Evolutionary conservation across 345 rosid genomes (phyloP).

Genomic region (Moricandia moricandioides): DNA sequence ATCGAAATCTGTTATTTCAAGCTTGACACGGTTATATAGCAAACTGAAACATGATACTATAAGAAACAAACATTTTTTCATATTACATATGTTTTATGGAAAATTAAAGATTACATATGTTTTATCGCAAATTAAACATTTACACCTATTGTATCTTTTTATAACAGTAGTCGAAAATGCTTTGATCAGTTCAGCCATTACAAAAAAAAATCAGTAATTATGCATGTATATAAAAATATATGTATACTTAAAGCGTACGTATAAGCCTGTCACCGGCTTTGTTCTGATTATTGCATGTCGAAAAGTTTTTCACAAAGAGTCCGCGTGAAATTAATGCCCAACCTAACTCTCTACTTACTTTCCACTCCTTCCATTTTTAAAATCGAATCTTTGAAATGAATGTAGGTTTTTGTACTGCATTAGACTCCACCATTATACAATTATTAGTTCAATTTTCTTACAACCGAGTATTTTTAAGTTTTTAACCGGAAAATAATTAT

Average conservation of each 20-base stretch:
- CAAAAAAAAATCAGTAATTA: background rate
- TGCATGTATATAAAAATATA: too few species aligned
- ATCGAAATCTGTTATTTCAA: background rate
- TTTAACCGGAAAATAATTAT: background rate
- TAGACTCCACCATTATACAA: background rate
- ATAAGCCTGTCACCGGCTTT: background rate
- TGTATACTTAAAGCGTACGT: background rate
- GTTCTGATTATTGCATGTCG: constrained; percentile 6
- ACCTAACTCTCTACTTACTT: constrained; percentile 23
- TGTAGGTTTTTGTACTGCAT: background rate
- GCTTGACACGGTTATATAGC: background rate
- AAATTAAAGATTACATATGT: too few species aligned
- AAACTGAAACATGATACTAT: background rate
- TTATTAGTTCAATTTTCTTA: background rate
- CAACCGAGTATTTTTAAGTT: background rate
- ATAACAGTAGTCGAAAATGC: background rate
- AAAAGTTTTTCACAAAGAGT: constrained; percentile 16
- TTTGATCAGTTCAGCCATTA: background rate
- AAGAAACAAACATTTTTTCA: background rate
- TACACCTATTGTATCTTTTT: background rate
- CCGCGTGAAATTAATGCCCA: constrained; percentile 32
- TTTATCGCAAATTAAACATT: too few species aligned
- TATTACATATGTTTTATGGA: too few species aligned
- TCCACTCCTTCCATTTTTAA: constrained; percentile 1
- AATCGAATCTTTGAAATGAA: background rate